These are phyloP conservation scores for Nothophytophthora sp. DNA, from an alignment of 352 stramenopile species.

Conservation along the genomic window DNA sequence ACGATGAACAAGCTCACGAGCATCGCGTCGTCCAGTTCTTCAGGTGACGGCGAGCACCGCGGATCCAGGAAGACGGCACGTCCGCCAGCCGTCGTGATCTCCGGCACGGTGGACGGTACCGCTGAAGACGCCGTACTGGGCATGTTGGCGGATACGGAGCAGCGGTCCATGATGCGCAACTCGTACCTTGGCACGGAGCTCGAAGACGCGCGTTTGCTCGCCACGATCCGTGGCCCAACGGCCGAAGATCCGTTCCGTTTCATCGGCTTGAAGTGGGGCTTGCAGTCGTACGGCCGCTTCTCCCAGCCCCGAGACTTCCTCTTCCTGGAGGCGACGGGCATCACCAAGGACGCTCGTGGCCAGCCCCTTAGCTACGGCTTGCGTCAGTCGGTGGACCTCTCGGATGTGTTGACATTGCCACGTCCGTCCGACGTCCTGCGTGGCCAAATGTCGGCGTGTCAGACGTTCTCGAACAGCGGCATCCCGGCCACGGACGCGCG, in stretches of 20 bases:
- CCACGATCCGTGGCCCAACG: conserved; percentile 29
- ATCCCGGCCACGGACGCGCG: conserved; percentile 8
- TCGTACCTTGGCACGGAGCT: conserved; percentile 40
- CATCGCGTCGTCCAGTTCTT: conserved; percentile 19
- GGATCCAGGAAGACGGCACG: conserved; percentile 28
- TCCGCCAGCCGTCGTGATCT: conserved; percentile 31
- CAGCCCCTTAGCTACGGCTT: conserved; percentile 30
- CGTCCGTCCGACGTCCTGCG: conserved; percentile 33
- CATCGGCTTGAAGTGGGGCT: conserved; percentile 46
- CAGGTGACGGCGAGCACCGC: conserved; percentile 14
- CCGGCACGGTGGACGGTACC: conserved; percentile 31
- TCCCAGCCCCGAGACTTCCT: conserved; percentile 37
- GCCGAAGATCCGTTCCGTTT: conserved; percentile 37
- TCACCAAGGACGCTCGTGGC: conserved; percentile 29
- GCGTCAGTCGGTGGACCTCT: conserved; percentile 33
- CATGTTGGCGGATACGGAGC: conserved; percentile 39
- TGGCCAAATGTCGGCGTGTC: conserved; percentile 26
- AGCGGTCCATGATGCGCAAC: conserved; percentile 36
- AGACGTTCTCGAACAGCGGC: conserved; percentile 29
- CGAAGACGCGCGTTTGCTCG: conserved; percentile 36
- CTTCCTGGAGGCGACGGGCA: conserved; percentile 37
- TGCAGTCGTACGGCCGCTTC: conserved; percentile 36
- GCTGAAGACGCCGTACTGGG: conserved; percentile 43
- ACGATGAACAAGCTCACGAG: conserved; percentile 24
- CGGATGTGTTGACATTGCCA: conserved; percentile 22